Evolutionary conservation across 768 basidiomycete species (phyloP).

Genomic region (Serendipita indica): DNA sequence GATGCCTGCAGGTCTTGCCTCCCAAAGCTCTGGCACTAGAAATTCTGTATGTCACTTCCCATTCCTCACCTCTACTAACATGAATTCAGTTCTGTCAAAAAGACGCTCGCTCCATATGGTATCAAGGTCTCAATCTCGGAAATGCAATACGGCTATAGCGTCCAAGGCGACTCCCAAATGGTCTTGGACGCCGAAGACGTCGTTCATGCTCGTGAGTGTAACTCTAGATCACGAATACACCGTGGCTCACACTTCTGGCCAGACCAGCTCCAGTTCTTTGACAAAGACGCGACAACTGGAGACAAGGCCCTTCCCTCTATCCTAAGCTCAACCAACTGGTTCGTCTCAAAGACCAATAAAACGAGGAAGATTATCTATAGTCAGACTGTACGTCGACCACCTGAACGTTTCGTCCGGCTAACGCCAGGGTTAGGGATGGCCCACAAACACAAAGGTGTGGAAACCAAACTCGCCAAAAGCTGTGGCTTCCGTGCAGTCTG

Average conservation of each 20-base stretch:
- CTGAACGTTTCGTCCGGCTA: neutral
- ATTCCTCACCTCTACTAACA: neutral
- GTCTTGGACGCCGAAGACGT: constrained; percentile 14
- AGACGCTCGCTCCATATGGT: constrained; percentile 7
- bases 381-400: neutral
- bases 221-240: neutral
- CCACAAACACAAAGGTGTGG: constrained; percentile 14
- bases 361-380: neutral
- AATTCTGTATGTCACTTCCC: neutral
- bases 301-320: neutral
- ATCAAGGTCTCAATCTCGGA: constrained; percentile 15
- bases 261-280: constrained; percentile 12
- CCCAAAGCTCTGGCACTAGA: neutral
- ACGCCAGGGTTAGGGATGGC: constrained; percentile 15
- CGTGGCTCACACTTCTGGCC: neutral
- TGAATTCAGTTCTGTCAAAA: constrained; percentile 10
- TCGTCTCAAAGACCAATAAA: neutral
- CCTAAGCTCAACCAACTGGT: neutral
- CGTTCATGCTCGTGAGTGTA: constrained; percentile 12
- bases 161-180: constrained; percentile 7
- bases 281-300: constrained; percentile 9
- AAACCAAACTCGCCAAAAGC: constrained; percentile 14
- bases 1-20: neutral
- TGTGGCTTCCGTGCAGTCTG: constrained; percentile 14
- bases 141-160: constrained; percentile 13